Percentiles rank a stretch among this genome's conserved stretches.
Evolutionary conservation across 2,329 filamentous ascomycete genomes (phyloP).

Genomic region (Botrytis deweyae): DNA sequence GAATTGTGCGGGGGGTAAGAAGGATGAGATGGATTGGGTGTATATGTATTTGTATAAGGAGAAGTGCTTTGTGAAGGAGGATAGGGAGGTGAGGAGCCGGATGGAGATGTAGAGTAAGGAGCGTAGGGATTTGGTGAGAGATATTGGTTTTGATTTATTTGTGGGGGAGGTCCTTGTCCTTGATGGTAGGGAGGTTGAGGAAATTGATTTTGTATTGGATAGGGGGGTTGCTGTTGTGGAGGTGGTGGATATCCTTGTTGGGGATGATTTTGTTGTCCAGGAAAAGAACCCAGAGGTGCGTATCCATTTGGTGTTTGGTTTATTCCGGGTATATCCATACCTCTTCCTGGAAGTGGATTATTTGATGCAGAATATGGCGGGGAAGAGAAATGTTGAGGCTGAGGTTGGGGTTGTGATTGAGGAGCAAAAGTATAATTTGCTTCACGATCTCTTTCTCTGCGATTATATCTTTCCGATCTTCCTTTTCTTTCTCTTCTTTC

Average conservation of each 20-base stretch:
- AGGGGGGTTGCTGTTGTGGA: conserved; percentile 22
- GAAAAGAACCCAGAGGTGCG: conserved; percentile 8
- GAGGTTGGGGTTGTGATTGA: background rate
- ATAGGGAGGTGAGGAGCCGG: background rate
- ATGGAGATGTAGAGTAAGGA: conserved; percentile 1
- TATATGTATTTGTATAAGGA: too few species aligned
- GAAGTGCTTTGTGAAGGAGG: too few species aligned
- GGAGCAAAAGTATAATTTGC: background rate
- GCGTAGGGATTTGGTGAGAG: conserved; percentile 20
- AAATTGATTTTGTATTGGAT: conserved; percentile 10
- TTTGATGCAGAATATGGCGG: background rate
- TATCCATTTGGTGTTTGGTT: conserved; percentile 2
- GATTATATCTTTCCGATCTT: background rate
- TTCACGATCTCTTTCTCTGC: conserved; percentile 6
- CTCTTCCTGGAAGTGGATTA: background rate
- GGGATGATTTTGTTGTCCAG: background rate
- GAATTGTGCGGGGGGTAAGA: background rate
- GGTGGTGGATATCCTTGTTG: background rate
- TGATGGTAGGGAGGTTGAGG: background rate
- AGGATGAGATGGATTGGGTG: background rate
- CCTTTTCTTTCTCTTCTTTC: background rate
- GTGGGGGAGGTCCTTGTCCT: conserved; percentile 7
- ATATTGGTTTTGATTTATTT: conserved; percentile 16
- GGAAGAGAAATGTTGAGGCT: background rate
- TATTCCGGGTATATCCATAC: background rate